Evolutionary conservation across 1,284 basidiomycete species (phyloP), one percentile per base, ranked within the genome.

Genomic region (Rhodotorula mucilaginosa): DNA sequence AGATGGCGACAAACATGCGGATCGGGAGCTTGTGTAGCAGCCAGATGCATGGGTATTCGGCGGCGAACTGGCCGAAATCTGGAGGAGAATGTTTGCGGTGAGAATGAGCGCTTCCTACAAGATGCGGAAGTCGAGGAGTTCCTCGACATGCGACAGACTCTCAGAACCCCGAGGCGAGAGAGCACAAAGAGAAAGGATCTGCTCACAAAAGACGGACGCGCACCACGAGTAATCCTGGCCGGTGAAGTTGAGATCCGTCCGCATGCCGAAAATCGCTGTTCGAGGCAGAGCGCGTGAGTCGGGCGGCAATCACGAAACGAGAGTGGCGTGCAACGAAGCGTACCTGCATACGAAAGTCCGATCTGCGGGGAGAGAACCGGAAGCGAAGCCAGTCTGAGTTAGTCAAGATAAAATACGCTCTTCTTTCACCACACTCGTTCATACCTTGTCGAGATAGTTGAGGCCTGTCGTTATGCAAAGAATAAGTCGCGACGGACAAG

Each of bases 231-330:
- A 74, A 46, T 71, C 65, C n/a, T 62, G 65, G 7, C 58, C 51
- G 16, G 56, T 58, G 26, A 71, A 49, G 34, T 47, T 48, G 10
- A 67, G 52, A 48, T 72, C 68, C 39, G 58, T 52, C 57, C 63
- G 60, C 61, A 75, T 75, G 29, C 71, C 66, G 69, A 76, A 75
- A 62, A 76, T 66, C 7, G 75, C 71, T n/a, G 72, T 65, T 46
- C 26, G 26, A 34, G 15, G 60, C 5, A 5, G 23, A 18, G 16
- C 15, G 16, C 26, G 39, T 44, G 12, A 44, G 39, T 44, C 39
- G 39, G 39, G 39, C 39, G 12, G 12, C 10, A 10, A 44, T 44
- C 39, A 12, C 8, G 34, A 44, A 12, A 10, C 39, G 12, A 8
- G 12, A 44, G 39, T 44, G 8, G 39, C 12, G 39, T 44, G 39